phyloP scores from a whole-genome alignment of 192 early-diverging fungal species.

The Spizellomyces punctatus region DNA sequence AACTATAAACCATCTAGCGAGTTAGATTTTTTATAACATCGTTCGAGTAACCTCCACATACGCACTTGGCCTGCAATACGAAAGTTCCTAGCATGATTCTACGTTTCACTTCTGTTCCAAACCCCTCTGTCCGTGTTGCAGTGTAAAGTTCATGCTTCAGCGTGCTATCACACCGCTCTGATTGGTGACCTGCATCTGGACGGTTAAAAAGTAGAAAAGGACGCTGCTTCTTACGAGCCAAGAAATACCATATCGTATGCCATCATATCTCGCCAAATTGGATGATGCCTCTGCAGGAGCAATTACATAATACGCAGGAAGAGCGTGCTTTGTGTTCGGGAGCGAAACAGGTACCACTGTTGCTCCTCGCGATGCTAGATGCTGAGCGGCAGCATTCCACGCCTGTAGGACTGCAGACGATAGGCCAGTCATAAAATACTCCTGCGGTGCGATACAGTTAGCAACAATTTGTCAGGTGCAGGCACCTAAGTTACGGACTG shows the following conservation, averaged over 20 bases:
- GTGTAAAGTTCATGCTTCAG: conserved; percentile 43
- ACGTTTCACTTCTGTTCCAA: conserved; percentile 82
- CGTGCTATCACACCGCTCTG: no score
- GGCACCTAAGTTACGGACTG: no score
- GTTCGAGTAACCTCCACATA: no score
- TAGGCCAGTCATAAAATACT: conserved; percentile 82
- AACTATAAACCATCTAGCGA: conserved; percentile 16
- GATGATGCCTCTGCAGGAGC: conserved; percentile 90
- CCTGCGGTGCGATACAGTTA: conserved; percentile 64
- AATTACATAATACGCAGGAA: conserved; percentile 86
- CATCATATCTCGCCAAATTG: conserved; percentile 88
- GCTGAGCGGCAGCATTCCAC: conserved; percentile 63
- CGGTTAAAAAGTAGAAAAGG: no score
- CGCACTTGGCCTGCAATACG: conserved; percentile 76
- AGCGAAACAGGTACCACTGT: conserved; percentile 70
- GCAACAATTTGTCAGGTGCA: no score
- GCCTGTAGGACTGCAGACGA: conserved; percentile 48
- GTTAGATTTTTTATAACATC: no score
- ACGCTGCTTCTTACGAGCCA: neutral
- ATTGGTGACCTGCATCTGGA: no score
- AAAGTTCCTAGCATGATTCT: conserved; percentile 86
- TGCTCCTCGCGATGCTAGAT: conserved; percentile 64
- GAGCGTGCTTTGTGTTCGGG: conserved; percentile 67
- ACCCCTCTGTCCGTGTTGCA: conserved; percentile 65
- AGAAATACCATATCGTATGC: conserved; percentile 74